phyloP scores from a whole-genome alignment of 306 rosid genomes.

The Rubus parviflorus region DNA sequence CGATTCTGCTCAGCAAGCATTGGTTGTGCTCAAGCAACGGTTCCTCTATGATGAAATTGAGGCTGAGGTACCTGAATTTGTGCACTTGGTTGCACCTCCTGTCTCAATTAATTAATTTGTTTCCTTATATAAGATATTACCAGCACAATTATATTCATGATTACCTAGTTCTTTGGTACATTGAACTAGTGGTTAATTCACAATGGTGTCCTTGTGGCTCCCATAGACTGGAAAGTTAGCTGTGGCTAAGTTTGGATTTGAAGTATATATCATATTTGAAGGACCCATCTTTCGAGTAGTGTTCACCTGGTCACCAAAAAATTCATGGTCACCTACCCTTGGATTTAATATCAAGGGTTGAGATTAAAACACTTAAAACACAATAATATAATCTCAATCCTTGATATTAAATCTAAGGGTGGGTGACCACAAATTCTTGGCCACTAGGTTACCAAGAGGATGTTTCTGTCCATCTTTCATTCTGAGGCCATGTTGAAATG shows the following conservation, averaged over 20 bases:
- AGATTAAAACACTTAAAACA: not conserved
- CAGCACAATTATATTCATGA: not conserved
- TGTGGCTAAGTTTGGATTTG: not conserved
- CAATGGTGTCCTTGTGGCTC: conserved; percentile 3
- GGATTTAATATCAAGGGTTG: not conserved
- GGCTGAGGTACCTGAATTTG: conserved; percentile 68
- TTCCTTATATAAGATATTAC: not conserved
- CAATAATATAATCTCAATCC: not conserved
- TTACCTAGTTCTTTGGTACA: not conserved
- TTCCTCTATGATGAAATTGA: conserved; percentile 97
- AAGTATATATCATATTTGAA: not conserved
- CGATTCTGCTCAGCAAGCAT: conserved; percentile 95
- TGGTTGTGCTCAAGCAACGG: conserved; percentile 87
- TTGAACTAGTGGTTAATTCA: not conserved
- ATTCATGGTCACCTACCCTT: not conserved
- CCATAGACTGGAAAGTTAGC: not conserved
- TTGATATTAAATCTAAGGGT: not conserved
- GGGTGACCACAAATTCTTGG: conserved; percentile 1
- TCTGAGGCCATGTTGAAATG: not conserved
- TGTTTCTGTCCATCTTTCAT: not conserved
- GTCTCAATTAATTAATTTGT: not conserved
- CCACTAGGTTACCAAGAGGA: not conserved
- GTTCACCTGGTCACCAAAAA: not conserved
- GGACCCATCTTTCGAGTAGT: not conserved
- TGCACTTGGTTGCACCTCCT: not conserved